Conservation (phyloP, 257 asterid species). For the Solanum piurae region DNA sequence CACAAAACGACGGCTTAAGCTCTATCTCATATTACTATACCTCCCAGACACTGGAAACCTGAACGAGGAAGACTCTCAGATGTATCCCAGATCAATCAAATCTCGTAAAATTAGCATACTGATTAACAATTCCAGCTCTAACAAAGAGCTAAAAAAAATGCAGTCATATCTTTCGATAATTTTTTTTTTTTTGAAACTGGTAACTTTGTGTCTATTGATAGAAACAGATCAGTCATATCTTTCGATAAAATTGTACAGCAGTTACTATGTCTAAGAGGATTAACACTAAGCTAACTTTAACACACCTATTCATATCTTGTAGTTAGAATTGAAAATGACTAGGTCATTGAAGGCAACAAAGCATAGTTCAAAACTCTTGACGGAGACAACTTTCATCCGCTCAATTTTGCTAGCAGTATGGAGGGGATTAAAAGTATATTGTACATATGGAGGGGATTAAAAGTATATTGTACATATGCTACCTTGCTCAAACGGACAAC, state of each 20-base stretch:
- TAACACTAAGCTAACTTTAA: not conserved
- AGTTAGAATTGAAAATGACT: not conserved
- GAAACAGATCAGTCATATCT: not conserved
- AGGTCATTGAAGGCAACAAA: not conserved
- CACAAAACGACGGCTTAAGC: not conserved
- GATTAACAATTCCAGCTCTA: not conserved
- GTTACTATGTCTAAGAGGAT: not conserved
- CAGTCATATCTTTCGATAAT: not conserved
- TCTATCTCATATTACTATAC: not conserved
- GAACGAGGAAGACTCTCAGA: not conserved
- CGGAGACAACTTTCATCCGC: not conserved
- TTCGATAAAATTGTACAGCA: not conserved
- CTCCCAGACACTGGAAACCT: not conserved
- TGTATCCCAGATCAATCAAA: not conserved
- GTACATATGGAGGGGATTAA: not conserved
- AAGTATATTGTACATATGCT: not conserved
- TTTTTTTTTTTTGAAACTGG: too few species aligned
- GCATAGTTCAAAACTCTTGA: not conserved
- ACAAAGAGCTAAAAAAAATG: not conserved
- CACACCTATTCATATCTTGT: not conserved
- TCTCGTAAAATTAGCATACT: not conserved
- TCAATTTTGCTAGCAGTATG: not conserved
- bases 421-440: not conserved
- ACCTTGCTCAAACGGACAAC: slow-evolving; percentile 99
- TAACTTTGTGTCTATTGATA: too few species aligned